Percentiles rank a stretch among this genome's conserved stretches.
These are phyloP conservation scores for Chenopodium suecicum DNA, from an alignment of 148 eudicot species.

Conservation along the genomic window DNA sequence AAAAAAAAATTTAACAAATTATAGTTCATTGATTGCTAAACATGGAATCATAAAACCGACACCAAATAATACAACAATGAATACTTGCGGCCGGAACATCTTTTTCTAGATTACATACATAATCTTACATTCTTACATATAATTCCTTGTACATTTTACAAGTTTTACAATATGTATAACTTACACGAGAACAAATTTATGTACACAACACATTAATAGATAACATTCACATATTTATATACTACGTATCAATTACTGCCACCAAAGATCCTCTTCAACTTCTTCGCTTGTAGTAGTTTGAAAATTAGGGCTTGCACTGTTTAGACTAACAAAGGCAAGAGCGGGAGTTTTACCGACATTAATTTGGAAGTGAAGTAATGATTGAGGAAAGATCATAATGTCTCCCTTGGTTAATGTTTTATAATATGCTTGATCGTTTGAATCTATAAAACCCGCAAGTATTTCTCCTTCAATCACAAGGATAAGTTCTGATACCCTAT, in stretches of 20 bases:
- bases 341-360: slow-evolving; percentile 17
- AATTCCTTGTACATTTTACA: no score
- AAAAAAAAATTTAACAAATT: no score
- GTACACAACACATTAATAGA: no score
- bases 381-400: slow-evolving; percentile 22
- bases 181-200: neutral
- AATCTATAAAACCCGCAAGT: slow-evolving; percentile 20
- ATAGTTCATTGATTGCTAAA: no score
- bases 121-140: no score
- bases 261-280: slow-evolving; percentile 23
- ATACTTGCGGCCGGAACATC: no score
- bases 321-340: slow-evolving; percentile 23
- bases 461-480: slow-evolving; percentile 12
- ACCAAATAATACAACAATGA: no score
- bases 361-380: slow-evolving; percentile 19
- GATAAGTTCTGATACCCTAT: slow-evolving; percentile 20
- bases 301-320: slow-evolving; percentile 21
- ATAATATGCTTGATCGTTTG: slow-evolving; percentile 1
- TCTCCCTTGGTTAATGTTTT: slow-evolving; percentile 23
- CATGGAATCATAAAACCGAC: no score
- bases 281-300: slow-evolving; percentile 12
- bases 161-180: no score
- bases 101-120: no score
- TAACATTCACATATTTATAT: no score
- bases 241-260: slow-evolving; percentile 3